Conservation (phyloP, 441 rosid genomes). For the Lepidium campestre region DNA sequence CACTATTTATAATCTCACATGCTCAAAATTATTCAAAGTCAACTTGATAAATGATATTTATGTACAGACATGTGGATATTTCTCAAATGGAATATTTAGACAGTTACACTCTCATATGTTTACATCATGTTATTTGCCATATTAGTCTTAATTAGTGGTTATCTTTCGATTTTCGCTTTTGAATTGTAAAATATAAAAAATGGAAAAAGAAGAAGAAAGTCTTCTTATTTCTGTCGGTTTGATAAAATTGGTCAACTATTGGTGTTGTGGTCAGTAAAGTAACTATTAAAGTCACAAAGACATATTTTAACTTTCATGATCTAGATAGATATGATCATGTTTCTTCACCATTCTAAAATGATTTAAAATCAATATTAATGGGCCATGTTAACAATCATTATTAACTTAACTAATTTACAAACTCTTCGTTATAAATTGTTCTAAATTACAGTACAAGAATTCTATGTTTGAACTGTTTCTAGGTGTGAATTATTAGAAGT, state of each 20-base stretch:
- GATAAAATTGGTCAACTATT: constrained; percentile 4
- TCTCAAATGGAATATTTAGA: constrained; percentile 7
- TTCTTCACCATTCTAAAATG: background rate
- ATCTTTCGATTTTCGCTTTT: background rate
- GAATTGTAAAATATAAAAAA: background rate
- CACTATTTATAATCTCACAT: background rate
- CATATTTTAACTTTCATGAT: background rate
- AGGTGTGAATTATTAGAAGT: background rate
- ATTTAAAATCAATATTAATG: background rate
- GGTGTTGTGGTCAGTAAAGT: constrained; percentile 5
- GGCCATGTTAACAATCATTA: constrained; percentile 2
- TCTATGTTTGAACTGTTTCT: background rate
- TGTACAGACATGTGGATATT: constrained; percentile 3
- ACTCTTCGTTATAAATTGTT: background rate
- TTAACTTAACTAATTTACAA: background rate
- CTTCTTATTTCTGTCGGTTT: constrained; percentile 13
- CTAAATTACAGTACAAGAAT: background rate
- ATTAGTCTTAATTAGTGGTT: constrained; percentile 8
- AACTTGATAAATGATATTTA: background rate
- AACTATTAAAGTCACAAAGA: background rate
- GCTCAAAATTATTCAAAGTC: background rate
- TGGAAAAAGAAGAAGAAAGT: background rate
- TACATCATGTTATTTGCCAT: constrained; percentile 15
- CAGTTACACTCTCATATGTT: constrained; percentile 1
- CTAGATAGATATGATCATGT: background rate